Conservation (phyloP, 345 rosid species). For the Eucalyptus erythrocorys region DNA sequence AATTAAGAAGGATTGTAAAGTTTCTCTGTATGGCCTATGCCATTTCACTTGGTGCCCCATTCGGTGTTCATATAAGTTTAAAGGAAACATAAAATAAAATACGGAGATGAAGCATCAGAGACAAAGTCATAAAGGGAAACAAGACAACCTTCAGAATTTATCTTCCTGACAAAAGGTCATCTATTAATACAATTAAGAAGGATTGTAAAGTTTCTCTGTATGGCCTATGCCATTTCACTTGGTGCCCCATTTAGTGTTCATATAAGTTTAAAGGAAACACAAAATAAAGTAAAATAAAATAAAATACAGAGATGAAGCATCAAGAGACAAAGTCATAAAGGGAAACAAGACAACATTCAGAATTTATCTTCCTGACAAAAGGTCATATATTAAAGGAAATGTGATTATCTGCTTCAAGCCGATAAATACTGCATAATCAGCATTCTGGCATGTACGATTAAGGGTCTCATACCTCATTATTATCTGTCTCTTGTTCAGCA, state of each 20-base stretch:
- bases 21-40: neutral
- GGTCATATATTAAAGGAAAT: neutral
- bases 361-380: neutral
- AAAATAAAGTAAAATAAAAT: neutral
- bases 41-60: neutral
- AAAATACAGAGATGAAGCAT: neutral
- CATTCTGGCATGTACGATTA: neutral
- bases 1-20: neutral
- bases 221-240: neutral
- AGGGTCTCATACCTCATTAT: constrained; percentile 34
- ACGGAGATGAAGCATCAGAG: neutral
- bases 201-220: neutral
- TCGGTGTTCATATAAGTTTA: neutral
- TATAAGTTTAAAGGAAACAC: neutral
- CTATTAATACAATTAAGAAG: neutral
- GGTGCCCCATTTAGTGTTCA: neutral
- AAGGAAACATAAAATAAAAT: neutral
- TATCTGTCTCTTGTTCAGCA: constrained; percentile 26
- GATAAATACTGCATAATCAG: neutral
- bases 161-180: neutral
- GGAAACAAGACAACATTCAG: neutral
- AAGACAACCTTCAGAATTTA: neutral
- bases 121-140: neutral
- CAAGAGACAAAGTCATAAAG: neutral
- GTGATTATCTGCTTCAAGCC: neutral